A percentile compares a stretch with the other conserved stretches of the same genome.
phyloP scores from a whole-genome alignment of 257 asterid species.

The Capsicum rhomboideum region DNA sequence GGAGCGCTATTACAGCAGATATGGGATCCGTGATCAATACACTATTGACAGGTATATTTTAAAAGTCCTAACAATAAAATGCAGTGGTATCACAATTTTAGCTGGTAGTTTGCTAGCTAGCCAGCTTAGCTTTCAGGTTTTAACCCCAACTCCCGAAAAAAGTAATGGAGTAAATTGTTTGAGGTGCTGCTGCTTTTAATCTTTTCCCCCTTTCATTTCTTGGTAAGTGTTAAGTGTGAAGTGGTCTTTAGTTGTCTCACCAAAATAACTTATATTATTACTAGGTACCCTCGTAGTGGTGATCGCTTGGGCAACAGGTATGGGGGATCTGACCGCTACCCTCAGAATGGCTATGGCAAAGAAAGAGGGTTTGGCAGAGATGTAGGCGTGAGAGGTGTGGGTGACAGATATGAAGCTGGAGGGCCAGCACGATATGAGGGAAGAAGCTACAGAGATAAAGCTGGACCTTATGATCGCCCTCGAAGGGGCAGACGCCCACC shows the following conservation, averaged over 20 bases:
- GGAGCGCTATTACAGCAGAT: constrained; percentile 60
- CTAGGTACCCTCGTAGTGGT: constrained; percentile 59
- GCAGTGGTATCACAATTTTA: not conserved
- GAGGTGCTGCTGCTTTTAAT: not conserved
- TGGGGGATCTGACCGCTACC: constrained; percentile 60
- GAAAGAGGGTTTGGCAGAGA: constrained; percentile 3
- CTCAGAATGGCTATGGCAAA: constrained; percentile 50
- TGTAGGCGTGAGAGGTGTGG: not conserved
- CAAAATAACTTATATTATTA: not conserved
- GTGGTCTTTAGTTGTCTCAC: not conserved
- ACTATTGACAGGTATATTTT: constrained; percentile 48
- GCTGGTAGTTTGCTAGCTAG: not conserved
- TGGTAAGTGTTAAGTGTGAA: not conserved
- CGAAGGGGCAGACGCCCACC: constrained; percentile 5
- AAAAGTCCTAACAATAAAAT: not conserved
- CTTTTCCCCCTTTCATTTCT: not conserved
- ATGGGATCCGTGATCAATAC: constrained; percentile 62
- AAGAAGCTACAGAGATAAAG: constrained; percentile 7
- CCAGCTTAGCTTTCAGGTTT: not conserved
- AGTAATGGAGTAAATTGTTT: not conserved
- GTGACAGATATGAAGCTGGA: constrained; percentile 10
- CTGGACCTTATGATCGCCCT: constrained; percentile 14
- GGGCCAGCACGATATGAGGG: constrained; percentile 11
- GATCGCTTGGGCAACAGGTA: constrained; percentile 71
- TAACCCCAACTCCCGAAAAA: not conserved